phyloP scores from a whole-genome alignment of 2,329 filamentous ascomycete species.

The Tolypocladium amazonense region DNA sequence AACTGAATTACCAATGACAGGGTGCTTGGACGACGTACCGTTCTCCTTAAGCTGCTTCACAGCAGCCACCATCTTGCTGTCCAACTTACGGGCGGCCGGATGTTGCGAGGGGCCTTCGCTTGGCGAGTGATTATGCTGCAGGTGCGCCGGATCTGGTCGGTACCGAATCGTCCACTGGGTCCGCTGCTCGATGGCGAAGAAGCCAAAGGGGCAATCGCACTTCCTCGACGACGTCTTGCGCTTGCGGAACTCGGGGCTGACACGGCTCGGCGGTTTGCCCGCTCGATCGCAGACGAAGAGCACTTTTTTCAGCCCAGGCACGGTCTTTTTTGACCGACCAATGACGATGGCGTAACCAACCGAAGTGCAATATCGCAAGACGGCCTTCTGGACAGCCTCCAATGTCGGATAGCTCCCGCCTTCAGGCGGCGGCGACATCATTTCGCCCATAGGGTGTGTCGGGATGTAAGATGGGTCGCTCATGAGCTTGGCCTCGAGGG shows the following conservation, averaged over 20 bases:
- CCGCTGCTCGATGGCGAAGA: constrained; percentile 57
- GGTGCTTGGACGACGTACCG: constrained; percentile 33
- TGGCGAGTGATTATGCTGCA: constrained; percentile 54
- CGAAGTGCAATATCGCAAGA: constrained; percentile 54
- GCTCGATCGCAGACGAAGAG: constrained; percentile 57
- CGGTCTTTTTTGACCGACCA: constrained; percentile 56
- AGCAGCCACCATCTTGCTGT: constrained; percentile 57
- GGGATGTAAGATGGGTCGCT: constrained; percentile 41
- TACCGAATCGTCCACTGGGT: constrained; percentile 59
- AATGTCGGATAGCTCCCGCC: constrained; percentile 54
- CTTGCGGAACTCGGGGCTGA: constrained; percentile 54
- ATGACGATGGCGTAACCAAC: constrained; percentile 60
- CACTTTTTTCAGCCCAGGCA: constrained; percentile 56
- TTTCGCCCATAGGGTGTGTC: constrained; percentile 42
- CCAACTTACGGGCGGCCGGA: constrained; percentile 53
- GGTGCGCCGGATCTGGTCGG: constrained; percentile 45
- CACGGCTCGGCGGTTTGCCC: constrained; percentile 49
- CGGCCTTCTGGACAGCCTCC: constrained; percentile 53
- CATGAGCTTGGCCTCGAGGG: constrained; percentile 35
- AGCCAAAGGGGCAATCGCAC: constrained; percentile 59
- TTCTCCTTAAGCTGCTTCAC: constrained; percentile 57
- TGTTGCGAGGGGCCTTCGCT: constrained; percentile 58
- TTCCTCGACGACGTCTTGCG: constrained; percentile 58
- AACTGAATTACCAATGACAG: not conserved
- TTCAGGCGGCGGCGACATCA: constrained; percentile 54